These are phyloP conservation scores for Beta lomatogona DNA, from an alignment of 179 eudicot genomes.

Conservation along the genomic window DNA sequence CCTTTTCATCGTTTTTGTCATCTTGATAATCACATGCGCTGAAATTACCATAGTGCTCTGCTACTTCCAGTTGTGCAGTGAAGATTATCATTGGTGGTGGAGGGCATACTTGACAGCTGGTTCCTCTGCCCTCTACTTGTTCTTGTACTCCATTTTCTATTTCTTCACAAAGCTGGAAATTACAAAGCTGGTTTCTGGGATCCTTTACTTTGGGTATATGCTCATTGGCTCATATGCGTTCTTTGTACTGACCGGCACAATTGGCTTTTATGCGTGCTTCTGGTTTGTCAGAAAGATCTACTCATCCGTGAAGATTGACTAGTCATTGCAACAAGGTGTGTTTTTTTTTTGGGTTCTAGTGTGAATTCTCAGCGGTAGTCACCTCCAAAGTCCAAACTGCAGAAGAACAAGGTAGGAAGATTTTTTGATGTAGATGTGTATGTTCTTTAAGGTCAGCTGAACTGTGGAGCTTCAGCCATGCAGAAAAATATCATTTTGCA, in stretches of 20 bases:
- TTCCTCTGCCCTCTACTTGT: conserved; percentile 54
- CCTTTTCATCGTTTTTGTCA: conserved; percentile 49
- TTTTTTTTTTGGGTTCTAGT: background rate
- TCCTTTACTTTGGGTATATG: conserved; percentile 57
- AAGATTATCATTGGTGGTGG: conserved; percentile 65
- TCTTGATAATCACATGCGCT: conserved; percentile 53
- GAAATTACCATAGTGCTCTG: conserved; percentile 56
- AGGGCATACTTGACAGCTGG: conserved; percentile 57
- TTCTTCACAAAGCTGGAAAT: conserved; percentile 62
- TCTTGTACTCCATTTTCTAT: conserved; percentile 55
- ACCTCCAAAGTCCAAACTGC: conserved; percentile 20
- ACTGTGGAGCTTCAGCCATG: conserved; percentile 14
- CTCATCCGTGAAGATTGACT: conserved; percentile 63
- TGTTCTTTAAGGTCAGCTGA: conserved; percentile 19
- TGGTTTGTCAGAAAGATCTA: conserved; percentile 53
- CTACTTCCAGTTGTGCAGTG: conserved; percentile 59
- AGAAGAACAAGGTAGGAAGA: conserved; percentile 26
- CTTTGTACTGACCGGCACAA: conserved; percentile 53
- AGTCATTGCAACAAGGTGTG: background rate
- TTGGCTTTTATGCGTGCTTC: conserved; percentile 56
- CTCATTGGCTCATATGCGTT: conserved; percentile 53
- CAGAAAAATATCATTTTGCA: conserved; percentile 26
- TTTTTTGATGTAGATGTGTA: conserved; percentile 19
- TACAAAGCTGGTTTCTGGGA: conserved; percentile 54
- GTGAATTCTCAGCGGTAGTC: conserved; percentile 3